Conservation (phyloP, 2,329 filamentous ascomycete species). For the Alternaria consortialis region DNA sequence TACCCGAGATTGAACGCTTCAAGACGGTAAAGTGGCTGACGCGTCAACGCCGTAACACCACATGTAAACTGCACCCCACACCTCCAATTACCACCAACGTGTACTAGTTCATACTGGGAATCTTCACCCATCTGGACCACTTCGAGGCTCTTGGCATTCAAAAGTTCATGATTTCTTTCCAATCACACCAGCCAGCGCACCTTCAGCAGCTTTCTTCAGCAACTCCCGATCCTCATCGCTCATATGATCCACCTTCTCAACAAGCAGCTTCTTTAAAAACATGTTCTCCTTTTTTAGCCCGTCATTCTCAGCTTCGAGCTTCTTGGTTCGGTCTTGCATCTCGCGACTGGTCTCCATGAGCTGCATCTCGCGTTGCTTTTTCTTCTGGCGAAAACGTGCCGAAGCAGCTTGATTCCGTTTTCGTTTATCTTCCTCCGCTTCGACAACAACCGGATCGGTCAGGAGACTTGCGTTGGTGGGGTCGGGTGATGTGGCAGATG, state of each 20-base stretch:
- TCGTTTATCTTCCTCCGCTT: conserved; percentile 87
- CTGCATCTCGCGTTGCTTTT: conserved; percentile 92
- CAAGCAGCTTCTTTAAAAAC: conserved; percentile 48
- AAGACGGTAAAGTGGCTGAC: not conserved
- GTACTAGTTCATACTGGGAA: not conserved
- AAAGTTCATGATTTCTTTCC: conserved; percentile 4
- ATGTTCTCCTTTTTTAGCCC: conserved; percentile 54
- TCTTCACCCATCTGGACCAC: not conserved
- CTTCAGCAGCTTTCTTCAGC: conserved; percentile 37
- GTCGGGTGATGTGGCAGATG: conserved; percentile 38
- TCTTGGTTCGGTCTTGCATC: conserved; percentile 79
- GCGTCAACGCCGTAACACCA: not conserved
- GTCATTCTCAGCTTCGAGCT: conserved; percentile 66
- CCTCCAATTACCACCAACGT: not conserved
- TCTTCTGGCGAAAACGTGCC: conserved; percentile 90
- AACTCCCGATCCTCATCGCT: conserved; percentile 44
- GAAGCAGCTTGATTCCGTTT: conserved; percentile 88
- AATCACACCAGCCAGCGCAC: conserved; percentile 17
- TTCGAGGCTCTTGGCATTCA: not conserved
- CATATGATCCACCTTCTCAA: conserved; percentile 53
- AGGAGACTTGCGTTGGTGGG: conserved; percentile 24
- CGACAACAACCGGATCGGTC: conserved; percentile 36
- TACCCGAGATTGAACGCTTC: too few species aligned
- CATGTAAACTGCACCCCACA: not conserved
- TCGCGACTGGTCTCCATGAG: conserved; percentile 67